Evolutionary conservation across 148 eudicot species (phyloP).

Genomic region (Diospyros kaki): DNA sequence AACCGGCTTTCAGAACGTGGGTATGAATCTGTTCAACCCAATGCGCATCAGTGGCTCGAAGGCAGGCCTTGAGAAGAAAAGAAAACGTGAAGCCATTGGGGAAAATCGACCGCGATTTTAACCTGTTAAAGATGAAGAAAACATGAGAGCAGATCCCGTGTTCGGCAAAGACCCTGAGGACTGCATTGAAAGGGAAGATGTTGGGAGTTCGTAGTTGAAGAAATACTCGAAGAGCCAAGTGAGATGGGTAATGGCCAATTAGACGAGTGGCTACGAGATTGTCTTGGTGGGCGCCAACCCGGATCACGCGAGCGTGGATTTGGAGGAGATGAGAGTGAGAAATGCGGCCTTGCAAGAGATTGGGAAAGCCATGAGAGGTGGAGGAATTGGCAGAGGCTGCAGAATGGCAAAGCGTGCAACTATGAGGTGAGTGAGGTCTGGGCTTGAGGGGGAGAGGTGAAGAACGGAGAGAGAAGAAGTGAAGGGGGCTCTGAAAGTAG

Average conservation of each 20-base stretch:
- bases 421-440: background rate
- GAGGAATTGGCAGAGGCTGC: slow-evolving; percentile 19
- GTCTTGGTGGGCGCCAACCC: slow-evolving; percentile 52
- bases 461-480: background rate
- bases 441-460: background rate
- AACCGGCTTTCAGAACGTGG: slow-evolving; percentile 42
- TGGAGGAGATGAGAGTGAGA: slow-evolving; percentile 51
- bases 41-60: slow-evolving; percentile 13
- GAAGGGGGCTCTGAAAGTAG: background rate
- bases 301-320: slow-evolving; percentile 55
- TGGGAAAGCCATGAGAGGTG: slow-evolving; percentile 16
- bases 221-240: slow-evolving; percentile 38
- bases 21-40: slow-evolving; percentile 46
- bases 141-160: slow-evolving; percentile 35
- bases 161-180: slow-evolving; percentile 52
- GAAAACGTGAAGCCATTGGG: slow-evolving; percentile 77
- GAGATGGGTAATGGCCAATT: slow-evolving; percentile 65
- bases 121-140: slow-evolving; percentile 27
- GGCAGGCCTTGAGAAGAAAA: slow-evolving; percentile 56
- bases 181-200: slow-evolving; percentile 68
- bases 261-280: slow-evolving; percentile 74
- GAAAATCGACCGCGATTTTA: slow-evolving; percentile 31
- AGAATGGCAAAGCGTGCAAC: background rate
- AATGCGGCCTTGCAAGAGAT: slow-evolving; percentile 48
- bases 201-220: slow-evolving; percentile 44